phyloP scores from a whole-genome alignment of 2,329 filamentous ascomycete species.

The Penicillium palitans region DNA sequence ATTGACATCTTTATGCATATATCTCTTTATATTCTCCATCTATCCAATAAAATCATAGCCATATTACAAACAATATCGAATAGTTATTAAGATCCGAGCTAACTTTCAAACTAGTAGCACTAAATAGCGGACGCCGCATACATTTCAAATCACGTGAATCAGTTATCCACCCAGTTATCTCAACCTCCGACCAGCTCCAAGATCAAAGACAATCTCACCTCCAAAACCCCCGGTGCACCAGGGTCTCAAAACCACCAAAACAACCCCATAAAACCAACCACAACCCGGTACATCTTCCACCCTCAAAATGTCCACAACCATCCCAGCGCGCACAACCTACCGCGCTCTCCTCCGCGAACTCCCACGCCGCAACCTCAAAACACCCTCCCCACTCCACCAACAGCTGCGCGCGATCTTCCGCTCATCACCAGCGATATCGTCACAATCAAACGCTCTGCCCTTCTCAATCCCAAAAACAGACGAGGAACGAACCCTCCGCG shows the following conservation, averaged over 20 bases:
- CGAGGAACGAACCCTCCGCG: constrained; percentile 25
- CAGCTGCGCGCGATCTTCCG: constrained; percentile 67
- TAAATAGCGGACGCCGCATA: background rate
- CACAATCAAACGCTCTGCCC: constrained; percentile 1
- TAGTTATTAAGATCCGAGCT: background rate
- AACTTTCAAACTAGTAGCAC: background rate
- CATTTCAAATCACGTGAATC: constrained; percentile 3
- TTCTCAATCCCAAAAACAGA: constrained; percentile 18
- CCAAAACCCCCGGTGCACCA: background rate
- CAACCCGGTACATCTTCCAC: background rate
- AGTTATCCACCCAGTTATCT: background rate
- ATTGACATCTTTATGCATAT: constrained; percentile 6
- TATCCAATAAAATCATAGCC: background rate
- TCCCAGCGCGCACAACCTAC: constrained; percentile 72
- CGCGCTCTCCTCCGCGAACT: constrained; percentile 86
- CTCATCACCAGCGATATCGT: constrained; percentile 25
- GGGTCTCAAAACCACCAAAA: background rate
- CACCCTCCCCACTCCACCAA: constrained; percentile 68
- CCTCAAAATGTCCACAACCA: constrained; percentile 27
- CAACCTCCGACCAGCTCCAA: background rate
- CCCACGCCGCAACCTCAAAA: constrained; percentile 65
- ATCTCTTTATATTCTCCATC: background rate
- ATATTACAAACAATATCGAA: background rate
- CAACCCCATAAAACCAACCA: background rate
- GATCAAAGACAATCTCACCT: background rate